Evolutionary conservation across 2,329 filamentous ascomycete genomes (phyloP).

Genomic region (Trichoderma gracile): DNA sequence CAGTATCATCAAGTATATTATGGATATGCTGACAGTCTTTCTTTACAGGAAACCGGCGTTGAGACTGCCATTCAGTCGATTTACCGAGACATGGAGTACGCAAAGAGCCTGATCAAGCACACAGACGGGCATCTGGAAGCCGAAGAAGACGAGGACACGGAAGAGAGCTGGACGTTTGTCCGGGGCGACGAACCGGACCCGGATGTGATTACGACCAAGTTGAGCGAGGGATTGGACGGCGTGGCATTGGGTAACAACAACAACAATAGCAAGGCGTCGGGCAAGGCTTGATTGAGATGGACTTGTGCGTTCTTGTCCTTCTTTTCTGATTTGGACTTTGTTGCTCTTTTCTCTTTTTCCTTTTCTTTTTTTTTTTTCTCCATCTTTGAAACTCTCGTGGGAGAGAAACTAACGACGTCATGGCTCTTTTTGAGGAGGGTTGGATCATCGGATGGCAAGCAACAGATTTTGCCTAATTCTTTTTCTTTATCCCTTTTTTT

Average conservation of each 20-base stretch:
- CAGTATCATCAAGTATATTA: no score
- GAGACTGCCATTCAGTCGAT: constrained; percentile 85
- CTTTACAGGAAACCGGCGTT: constrained; percentile 78
- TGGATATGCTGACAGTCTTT: constrained; percentile 33
- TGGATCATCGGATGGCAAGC: constrained; percentile 8
- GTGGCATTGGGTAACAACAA: constrained; percentile 33
- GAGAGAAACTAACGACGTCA: no score
- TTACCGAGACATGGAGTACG: constrained; percentile 93
- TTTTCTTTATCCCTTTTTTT: background rate
- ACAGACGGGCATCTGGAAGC: constrained; percentile 46
- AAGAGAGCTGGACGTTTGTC: constrained; percentile 90
- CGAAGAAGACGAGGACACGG: constrained; percentile 59
- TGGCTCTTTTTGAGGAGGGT: background rate
- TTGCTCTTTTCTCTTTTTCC: background rate
- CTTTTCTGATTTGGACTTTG: no score
- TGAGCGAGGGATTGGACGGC: constrained; percentile 40
- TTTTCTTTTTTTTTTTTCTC: background rate
- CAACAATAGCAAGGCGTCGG: constrained; percentile 28
- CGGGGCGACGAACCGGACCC: constrained; percentile 56
- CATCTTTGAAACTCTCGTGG: no score
- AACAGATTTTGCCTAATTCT: background rate
- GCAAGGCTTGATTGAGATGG: constrained; percentile 26
- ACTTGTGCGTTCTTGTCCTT: background rate
- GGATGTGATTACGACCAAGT: constrained; percentile 45
- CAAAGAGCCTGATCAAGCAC: constrained; percentile 75